Base-by-base conservation (phyloP, 805 yeast genomes). In the Myxozyma mucilagina region DNA sequence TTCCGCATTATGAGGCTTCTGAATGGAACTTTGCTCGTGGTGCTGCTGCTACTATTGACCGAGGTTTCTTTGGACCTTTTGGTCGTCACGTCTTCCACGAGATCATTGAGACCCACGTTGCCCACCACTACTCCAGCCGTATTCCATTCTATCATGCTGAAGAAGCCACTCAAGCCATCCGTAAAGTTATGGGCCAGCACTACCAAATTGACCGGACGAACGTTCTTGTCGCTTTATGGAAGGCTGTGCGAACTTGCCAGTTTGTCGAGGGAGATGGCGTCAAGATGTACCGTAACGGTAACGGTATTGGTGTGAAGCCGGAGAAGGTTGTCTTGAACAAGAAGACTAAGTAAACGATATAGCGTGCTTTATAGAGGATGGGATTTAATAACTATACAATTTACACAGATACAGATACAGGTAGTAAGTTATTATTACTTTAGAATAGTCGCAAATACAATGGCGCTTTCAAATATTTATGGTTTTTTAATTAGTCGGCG, bases 71-170 rank as follows among this genome's bases (percentile, higher is more conserved):
- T 72, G 92, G 93, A 35, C 86, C 89, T 72, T 79, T 87, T 64
- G 96, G 96, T 60, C 79, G 82, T 72, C 82, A 83, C 80, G 78
- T 87, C 70, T 87, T 89, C 84, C 96, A 89, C 75, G 96, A 88
- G 73, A 89, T 89, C 71, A 89, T 89, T 71, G 96, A 89, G 78
- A 90, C 96, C 56, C 96, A 89, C 73, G 96, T 90, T 57, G 80
- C 87, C 70, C 96, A 89, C 77, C 96, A 89, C 77, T 90, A 82
- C 74, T 85, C 83, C 65, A 86, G 92, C 10, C 80, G 96, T 74
- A 88, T 89, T 67, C 96, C 96, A 51, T 90, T 90, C 78, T 89
- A 89, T 80, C 86, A 88, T 69, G 96, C 67, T 52, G 68, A 61
- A 43, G 70, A 68, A 50, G 75, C 75, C 51, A 80, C 90, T 61